Base-by-base conservation (phyloP, 83 land plant genomes). In the Picea engelmannii region DNA sequence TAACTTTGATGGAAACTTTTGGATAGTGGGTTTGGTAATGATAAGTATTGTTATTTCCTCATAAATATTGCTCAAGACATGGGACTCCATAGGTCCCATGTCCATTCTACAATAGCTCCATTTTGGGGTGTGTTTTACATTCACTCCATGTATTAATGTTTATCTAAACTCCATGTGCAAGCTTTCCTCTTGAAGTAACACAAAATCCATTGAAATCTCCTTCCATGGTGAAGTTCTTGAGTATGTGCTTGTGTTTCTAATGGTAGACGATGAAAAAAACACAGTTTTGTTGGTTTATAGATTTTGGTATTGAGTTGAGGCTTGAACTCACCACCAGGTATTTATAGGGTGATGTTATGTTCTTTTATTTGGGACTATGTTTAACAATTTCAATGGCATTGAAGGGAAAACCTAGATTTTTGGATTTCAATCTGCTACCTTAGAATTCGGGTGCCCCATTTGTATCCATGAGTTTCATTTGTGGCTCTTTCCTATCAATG, bases 281-380 rank as follows among this genome's bases (percentile, higher is more conserved):
- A 84, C 96, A 0, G 93, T 88, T 13, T 95, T 96, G 20, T 86
- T 95, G 38, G 96, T 96, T 20, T 96, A 94, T 90, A 89, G 82
- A 79, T 93, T 93, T 13, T 96, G 96, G 99, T 88, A 61, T 88
- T 83, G 81, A 55, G 90, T 86, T 12, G 99, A 96, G 79, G 90
- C 88, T 24, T 82, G 81, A 80, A 92, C 92, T 63, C 80, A 98
- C 44, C 77, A 79, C 78, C 82, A 85, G 6, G 85, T 93, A 47
- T 96, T 91, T 85, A 89, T 96, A 35, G 94, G 98, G 23, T 93
- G 95, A 83, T 93, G 96, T 90, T 96, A 93, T 78, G 88, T 95
- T 13, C 88, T 90, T 20, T 87, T 91, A 5, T 97, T 94, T 8
- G 59, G 66, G 23, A 74, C 87, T 5, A 85, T 90, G 64, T 81